Base-by-base conservation (phyloP, 768 basidiomycete species). In the Tricholoma bakamatsutake region DNA sequence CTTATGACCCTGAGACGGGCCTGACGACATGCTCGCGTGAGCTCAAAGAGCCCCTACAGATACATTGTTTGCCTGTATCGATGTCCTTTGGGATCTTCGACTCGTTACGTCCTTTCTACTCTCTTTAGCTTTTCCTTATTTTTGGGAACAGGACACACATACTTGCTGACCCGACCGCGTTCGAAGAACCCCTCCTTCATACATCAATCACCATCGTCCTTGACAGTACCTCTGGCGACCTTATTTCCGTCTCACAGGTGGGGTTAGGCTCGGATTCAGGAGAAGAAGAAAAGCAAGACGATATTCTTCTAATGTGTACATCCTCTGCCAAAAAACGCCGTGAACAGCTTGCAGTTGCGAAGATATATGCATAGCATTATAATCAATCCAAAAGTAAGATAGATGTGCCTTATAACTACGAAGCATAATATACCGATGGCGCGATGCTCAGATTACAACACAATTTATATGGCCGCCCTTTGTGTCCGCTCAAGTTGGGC, bases 121-220 rank as follows among this genome's bases (percentile, higher is more conserved):
- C n/a, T 43, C n/a, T 52, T 18, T n/a, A n/a, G 13, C 1, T 5
- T 30, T 27, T 24, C 21, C 21, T 18, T 33, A 40, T 12, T 45
- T 56, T 40, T 21, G 52, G 13, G 57, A 39, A 40, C 62, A 90
- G 88, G 31, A 79, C 80, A 49, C 75, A 81, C 24, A 67, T 95
- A 9, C 73, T 98, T 4, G 76, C 85, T 0, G 96, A 98, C 69
- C 90, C 93, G 0, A 88, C 92, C 0, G 77, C 92, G 1, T 97
- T 96, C 67, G 96, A 98, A 71, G 88, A 93, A 61, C 88, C 91
- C 0, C 76, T 97, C 6, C 80, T 94, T 52, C 83, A 88, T 12
- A 85, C 90, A 0, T 78, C 80, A 0, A 65, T 93, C 54, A 82
- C 84, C 1, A 68, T 94, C 33, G 72, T 87, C 1, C 58, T 90